These are phyloP conservation scores for Areca catechu DNA, from an alignment of 176 grass and related monocot genomes.

Conservation along the genomic window DNA sequence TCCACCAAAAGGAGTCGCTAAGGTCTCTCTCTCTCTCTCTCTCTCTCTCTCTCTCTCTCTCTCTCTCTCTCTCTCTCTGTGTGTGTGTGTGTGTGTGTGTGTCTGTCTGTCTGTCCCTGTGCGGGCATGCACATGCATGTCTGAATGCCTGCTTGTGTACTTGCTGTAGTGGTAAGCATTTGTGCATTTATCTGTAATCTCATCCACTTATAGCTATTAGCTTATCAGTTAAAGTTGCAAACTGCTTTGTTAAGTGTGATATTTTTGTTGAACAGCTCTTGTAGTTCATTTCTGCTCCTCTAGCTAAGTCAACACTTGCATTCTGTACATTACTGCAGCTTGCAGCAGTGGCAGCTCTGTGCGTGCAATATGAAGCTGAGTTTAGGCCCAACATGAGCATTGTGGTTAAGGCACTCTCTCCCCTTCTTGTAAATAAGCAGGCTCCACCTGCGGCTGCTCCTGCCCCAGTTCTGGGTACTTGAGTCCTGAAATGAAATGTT, in stretches of 20 bases:
- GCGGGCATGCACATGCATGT: too few species aligned
- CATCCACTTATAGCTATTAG: too few species aligned
- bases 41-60: constrained; percentile 3
- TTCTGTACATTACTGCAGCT: constrained; percentile 34
- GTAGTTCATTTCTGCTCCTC: too few species aligned
- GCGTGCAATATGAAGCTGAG: constrained; percentile 73
- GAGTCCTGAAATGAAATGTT: constrained; percentile 8
- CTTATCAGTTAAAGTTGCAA: too few species aligned
- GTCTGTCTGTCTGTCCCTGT: not conserved
- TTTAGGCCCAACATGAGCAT: constrained; percentile 93
- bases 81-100: too few species aligned
- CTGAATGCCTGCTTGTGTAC: too few species aligned
- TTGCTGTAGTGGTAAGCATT: too few species aligned
- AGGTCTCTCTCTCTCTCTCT: constrained; percentile 34
- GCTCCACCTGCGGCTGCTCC: constrained; percentile 18
- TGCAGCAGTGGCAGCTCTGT: constrained; percentile 66
- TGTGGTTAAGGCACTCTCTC: constrained; percentile 71
- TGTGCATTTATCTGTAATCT: too few species aligned
- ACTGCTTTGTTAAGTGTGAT: too few species aligned
- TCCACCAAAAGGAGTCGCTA: constrained; percentile 65
- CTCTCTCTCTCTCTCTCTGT: not conserved
- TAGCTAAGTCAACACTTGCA: too few species aligned
- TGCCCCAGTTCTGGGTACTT: constrained; percentile 21
- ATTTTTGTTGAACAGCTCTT: too few species aligned
- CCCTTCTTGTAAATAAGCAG: constrained; percentile 51